phyloP scores from a whole-genome alignment of 2,329 filamentous ascomycete genomes.

The Pseudonectria foliicola region DNA sequence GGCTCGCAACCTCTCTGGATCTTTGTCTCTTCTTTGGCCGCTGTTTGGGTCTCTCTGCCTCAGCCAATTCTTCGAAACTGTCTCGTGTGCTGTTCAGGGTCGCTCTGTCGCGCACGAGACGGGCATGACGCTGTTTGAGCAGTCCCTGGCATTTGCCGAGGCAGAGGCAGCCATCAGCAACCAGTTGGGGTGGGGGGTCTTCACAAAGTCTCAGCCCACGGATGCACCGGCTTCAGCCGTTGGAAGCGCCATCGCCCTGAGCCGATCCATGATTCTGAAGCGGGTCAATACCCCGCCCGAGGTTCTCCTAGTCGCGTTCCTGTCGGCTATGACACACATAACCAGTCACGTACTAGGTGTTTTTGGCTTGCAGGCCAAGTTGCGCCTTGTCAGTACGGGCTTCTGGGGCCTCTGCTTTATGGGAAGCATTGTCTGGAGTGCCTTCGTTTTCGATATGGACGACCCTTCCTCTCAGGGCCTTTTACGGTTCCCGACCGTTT shows the following conservation, averaged over 20 bases:
- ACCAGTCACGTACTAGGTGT: slow-evolving; percentile 78
- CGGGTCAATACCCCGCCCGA: slow-evolving; percentile 85
- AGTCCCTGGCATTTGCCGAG: slow-evolving; percentile 91
- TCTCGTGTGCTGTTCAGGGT: slow-evolving; percentile 83
- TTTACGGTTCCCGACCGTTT: slow-evolving; percentile 85
- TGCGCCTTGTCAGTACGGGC: slow-evolving; percentile 77
- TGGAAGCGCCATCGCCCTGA: slow-evolving; percentile 40
- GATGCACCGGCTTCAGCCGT: slow-evolving; percentile 16
- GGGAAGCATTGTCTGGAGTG: slow-evolving; percentile 73
- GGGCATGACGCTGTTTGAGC: slow-evolving; percentile 94
- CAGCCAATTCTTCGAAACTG: slow-evolving; percentile 82
- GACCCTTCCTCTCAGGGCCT: slow-evolving; percentile 58
- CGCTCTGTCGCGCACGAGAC: slow-evolving; percentile 75
- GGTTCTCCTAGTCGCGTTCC: slow-evolving; percentile 74
- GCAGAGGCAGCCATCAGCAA: slow-evolving; percentile 82
- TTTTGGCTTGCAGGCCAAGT: slow-evolving; percentile 69
- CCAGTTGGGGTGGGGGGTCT: slow-evolving; percentile 65
- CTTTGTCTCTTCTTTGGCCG: slow-evolving; percentile 69
- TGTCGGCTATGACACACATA: slow-evolving; percentile 85
- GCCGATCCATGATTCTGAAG: slow-evolving; percentile 61
- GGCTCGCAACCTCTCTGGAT: slow-evolving; percentile 58
- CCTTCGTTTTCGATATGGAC: slow-evolving; percentile 53
- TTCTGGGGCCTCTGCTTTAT: slow-evolving; percentile 91
- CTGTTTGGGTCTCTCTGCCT: slow-evolving; percentile 63
- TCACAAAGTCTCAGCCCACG: slow-evolving; percentile 40